phyloP scores from a whole-genome alignment of 2,329 filamentous ascomycete species.

The Aspergillus ochraceoroseus region DNA sequence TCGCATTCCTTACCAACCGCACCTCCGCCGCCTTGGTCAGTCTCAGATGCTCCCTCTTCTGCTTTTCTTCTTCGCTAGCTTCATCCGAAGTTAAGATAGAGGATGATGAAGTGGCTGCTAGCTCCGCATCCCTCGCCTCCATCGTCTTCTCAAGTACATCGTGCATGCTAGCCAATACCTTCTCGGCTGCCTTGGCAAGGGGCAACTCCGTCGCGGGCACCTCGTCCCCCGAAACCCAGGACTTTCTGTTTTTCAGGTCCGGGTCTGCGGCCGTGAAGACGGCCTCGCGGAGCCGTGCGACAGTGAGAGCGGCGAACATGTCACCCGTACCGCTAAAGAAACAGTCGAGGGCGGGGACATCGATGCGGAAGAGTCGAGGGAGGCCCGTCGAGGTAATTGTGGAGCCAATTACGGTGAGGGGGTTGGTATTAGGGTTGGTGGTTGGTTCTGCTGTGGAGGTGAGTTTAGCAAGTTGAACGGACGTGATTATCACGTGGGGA shows the following conservation, averaged over 20 bases:
- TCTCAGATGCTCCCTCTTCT: conserved; percentile 61
- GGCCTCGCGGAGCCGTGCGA: conserved; percentile 81
- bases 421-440: conserved; percentile 31
- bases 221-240: conserved; percentile 73
- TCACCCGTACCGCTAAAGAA: conserved; percentile 97
- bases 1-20: conserved; percentile 69
- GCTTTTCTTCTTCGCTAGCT: conserved; percentile 42
- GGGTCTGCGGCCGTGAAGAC: conserved; percentile 47
- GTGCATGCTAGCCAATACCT: conserved; percentile 90
- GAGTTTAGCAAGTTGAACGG: conserved; percentile 61
- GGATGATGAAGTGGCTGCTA: conserved; percentile 41
- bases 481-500: conserved; percentile 90
- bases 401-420: conserved; percentile 71
- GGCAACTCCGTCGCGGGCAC: conserved; percentile 68
- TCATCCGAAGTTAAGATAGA: background rate
- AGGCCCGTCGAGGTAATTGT: conserved; percentile 59
- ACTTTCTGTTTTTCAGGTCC: conserved; percentile 50
- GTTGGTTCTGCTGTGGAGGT: conserved; percentile 44
- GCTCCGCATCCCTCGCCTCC: conserved; percentile 60
- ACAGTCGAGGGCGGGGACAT: conserved; percentile 80
- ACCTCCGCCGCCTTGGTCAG: conserved; percentile 85
- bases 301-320: conserved; percentile 92
- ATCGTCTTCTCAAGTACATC: conserved; percentile 67
- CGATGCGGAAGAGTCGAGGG: conserved; percentile 81
- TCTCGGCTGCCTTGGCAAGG: conserved; percentile 75